Conservation (phyloP, 805 yeast genomes). For the Wickerhamiella siamensis region DNA sequence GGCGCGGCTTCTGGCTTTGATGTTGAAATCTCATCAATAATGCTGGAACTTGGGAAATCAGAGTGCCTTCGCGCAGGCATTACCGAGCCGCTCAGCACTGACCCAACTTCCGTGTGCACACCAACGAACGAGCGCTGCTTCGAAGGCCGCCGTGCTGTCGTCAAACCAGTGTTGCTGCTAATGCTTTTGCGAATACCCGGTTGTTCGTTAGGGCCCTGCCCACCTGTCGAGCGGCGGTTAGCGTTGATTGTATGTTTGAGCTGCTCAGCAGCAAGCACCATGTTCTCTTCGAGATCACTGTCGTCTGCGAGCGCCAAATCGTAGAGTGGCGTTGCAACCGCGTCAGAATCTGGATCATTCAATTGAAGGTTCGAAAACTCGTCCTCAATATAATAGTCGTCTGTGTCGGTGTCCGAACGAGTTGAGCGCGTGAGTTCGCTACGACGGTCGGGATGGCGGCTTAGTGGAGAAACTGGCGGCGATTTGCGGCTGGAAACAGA, state of each 20-base stretch:
- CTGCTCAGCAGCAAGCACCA: conserved; percentile 25
- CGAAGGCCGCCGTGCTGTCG: not conserved
- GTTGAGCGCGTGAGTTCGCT: not conserved
- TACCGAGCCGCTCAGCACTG: not conserved
- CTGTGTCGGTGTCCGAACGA: not conserved
- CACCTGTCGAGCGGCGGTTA: too few relatives aligned
- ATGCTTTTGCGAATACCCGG: conserved; percentile 1
- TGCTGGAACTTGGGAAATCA: not conserved
- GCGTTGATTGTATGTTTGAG: conserved; percentile 18
- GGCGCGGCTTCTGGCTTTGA: not conserved
- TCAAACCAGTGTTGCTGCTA: not conserved
- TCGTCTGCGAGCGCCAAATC: conserved; percentile 29
- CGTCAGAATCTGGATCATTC: not conserved
- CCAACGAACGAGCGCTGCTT: not conserved
- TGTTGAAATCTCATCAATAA: not conserved
- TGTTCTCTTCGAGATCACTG: conserved; percentile 29
- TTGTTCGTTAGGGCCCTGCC: conserved; percentile 9
- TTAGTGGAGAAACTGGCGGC: not conserved
- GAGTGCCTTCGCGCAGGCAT: not conserved
- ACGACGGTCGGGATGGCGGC: not conserved
- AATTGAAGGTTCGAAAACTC: not conserved
- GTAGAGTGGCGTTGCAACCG: not conserved
- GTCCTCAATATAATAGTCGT: not conserved
- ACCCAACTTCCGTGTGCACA: not conserved
- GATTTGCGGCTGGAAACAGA: not conserved